Evolutionary conservation across 2,329 filamentous ascomycete species (phyloP), one percentile per base, ranked within the genome.

Genomic region (Diaporthe nobilis): DNA sequence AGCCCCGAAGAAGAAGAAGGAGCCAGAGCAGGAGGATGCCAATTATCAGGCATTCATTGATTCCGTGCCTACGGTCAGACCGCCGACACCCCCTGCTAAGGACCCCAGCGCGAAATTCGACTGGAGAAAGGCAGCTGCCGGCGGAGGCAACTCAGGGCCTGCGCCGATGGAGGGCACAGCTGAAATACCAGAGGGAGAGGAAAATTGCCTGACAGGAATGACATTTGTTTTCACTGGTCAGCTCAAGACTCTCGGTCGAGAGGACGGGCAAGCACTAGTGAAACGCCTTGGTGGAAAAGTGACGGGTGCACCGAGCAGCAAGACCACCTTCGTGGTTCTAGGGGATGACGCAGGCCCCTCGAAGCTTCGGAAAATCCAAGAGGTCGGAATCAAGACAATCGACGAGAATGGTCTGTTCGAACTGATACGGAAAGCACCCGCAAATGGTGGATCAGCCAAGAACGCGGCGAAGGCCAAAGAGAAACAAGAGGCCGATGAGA

Each of bases 181-280:
- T 42, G 95, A 98, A 22, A 86, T 98, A 68, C 97, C 97, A 0
- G 90, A 91, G 28, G 97, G 97, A 10, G 92, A 92, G 71, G 94
- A 97, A 15, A 97, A 98, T 80, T 99, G 97, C 82, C 90, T 99
- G 74, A 92, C 93, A 73, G 97, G 97, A 0, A 88, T 98, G 73
- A 94, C 92, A 0, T 99, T 99, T 81, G 97, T 99, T 39, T 99
- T 99, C 81, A 99, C 97, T 0, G 97, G 97, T 34, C 89, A 98
- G 34, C 87, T 98, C 53, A 90, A 94, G 77, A 92, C 91, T 0
- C 90, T 98, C 74, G 92, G 94, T 60, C 92, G 97, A 77, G 95
- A 98, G 8, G 95, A 98, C 80, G 96, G 92, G 1, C 93, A 96
- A 78, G 92, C 90, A 58, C 87, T 99, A 25, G 95, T 98, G 74